Conservation (phyloP, 2,329 filamentous ascomycete species). For the Pseudocercospora musae region DNA sequence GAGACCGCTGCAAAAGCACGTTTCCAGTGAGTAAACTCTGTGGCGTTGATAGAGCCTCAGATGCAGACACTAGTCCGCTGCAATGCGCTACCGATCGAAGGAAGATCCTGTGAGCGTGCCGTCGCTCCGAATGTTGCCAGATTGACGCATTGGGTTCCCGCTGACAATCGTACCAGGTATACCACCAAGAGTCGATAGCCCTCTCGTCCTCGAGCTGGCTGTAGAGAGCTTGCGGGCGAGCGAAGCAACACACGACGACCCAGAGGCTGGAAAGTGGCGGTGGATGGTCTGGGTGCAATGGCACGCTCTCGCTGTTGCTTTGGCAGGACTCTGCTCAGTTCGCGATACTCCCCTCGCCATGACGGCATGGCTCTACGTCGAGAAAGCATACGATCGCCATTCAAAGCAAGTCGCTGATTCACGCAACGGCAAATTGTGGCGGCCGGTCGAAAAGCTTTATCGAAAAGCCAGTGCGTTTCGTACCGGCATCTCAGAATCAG, state of each 20-base stretch:
- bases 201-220: conserved; percentile 35
- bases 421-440: conserved; percentile 51
- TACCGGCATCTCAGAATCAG: conserved; percentile 10
- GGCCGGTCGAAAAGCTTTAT: conserved; percentile 53
- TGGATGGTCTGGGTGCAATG: conserved; percentile 57
- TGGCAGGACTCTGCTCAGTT: conserved; percentile 52
- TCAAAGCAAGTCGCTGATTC: conserved; percentile 49
- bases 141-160: too few species aligned
- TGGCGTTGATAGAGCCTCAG: too few species aligned
- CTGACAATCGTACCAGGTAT: background rate
- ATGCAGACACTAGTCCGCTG: background rate
- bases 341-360: conserved; percentile 47
- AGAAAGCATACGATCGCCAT: conserved; percentile 45
- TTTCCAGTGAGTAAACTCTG: conserved; percentile 12
- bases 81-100: too few species aligned
- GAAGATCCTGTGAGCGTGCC: background rate
- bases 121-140: background rate
- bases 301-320: conserved; percentile 52
- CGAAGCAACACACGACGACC: conserved; percentile 35
- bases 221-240: conserved; percentile 46
- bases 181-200: conserved; percentile 28
- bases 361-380: conserved; percentile 50
- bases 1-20: conserved; percentile 25
- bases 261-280: conserved; percentile 40
- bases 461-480: conserved; percentile 43